These are phyloP conservation scores for Paramecium primaurelia DNA, from an alignment of 73 alveolate genomes.

Conservation along the genomic window DNA sequence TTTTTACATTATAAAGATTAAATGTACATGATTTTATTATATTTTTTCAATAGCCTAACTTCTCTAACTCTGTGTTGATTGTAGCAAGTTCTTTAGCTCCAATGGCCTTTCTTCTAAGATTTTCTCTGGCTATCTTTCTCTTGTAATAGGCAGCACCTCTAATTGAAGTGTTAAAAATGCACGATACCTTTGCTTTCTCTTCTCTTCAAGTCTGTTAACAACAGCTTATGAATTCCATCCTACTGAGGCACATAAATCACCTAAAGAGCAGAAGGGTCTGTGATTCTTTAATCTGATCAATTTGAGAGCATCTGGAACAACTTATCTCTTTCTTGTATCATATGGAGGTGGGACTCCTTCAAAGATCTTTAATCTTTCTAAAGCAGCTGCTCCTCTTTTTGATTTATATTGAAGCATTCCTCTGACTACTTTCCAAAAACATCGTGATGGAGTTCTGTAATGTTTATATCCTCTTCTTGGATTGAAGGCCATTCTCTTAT, in stretches of 20 bases:
- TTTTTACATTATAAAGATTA: neutral
- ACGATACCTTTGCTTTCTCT: constrained; percentile 78
- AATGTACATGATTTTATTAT: constrained; percentile 26
- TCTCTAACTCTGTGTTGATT: constrained; percentile 39
- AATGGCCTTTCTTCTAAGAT: constrained; percentile 41
- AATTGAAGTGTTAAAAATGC: neutral
- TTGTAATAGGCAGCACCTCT: constrained; percentile 51
- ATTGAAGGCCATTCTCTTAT: constrained; percentile 94
- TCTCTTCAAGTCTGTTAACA: constrained; percentile 85
- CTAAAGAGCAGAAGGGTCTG: constrained; percentile 83
- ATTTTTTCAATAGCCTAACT: constrained; percentile 31
- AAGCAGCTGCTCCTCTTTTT: constrained; percentile 95
- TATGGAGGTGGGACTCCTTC: constrained; percentile 99
- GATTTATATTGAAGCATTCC: constrained; percentile 95
- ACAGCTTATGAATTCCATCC: constrained; percentile 93
- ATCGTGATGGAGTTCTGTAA: constrained; percentile 95
- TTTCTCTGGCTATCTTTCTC: constrained; percentile 30
- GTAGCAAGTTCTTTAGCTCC: constrained; percentile 42
- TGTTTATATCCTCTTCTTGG: constrained; percentile 97
- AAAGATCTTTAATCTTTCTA: constrained; percentile 87
- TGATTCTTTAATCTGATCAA: constrained; percentile 79
- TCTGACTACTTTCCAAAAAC: constrained; percentile 95
- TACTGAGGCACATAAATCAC: constrained; percentile 85
- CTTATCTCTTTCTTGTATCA: constrained; percentile 91
- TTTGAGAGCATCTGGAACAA: constrained; percentile 93